Evolutionary conservation across 345 rosid species (phyloP).

Genomic region (Citrus australasica): DNA sequence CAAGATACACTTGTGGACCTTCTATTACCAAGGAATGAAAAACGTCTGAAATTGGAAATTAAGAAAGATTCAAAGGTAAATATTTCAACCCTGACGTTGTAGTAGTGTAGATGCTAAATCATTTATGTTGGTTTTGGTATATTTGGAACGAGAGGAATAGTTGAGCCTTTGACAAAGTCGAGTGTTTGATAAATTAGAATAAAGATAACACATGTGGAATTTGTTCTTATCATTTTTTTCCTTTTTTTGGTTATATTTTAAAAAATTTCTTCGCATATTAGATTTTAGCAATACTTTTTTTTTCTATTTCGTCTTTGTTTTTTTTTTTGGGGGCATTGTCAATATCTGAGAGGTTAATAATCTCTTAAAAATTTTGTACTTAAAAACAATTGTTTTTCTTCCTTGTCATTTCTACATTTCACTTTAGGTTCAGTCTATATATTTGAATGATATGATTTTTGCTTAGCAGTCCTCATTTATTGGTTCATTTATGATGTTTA

Average conservation of each 20-base stretch:
- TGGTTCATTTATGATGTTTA: slow-evolving; percentile 26
- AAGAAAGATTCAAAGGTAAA: slow-evolving; percentile 90
- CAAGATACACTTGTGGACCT: slow-evolving; percentile 94
- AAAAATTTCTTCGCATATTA: background rate
- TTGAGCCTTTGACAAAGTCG: background rate
- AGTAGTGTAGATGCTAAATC: background rate
- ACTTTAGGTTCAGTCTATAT: background rate
- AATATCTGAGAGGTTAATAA: background rate
- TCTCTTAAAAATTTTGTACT: background rate
- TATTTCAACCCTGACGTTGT: background rate
- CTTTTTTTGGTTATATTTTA: background rate
- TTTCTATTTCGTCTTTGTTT: background rate
- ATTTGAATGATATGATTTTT: background rate
- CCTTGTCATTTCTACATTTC: background rate
- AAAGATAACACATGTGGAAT: background rate
- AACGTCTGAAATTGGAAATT: slow-evolving; percentile 76
- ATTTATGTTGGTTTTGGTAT: background rate
- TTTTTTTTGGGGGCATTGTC: background rate
- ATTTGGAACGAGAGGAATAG: background rate
- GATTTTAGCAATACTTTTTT: background rate
- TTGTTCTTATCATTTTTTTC: background rate
- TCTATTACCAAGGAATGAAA: slow-evolving; percentile 64
- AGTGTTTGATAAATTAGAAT: background rate
- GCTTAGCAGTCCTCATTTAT: slow-evolving; percentile 9
- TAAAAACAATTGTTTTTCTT: background rate